Conservation (phyloP, 1,284 basidiomycete genomes). For the Sanghuangporus sanghuang region DNA sequence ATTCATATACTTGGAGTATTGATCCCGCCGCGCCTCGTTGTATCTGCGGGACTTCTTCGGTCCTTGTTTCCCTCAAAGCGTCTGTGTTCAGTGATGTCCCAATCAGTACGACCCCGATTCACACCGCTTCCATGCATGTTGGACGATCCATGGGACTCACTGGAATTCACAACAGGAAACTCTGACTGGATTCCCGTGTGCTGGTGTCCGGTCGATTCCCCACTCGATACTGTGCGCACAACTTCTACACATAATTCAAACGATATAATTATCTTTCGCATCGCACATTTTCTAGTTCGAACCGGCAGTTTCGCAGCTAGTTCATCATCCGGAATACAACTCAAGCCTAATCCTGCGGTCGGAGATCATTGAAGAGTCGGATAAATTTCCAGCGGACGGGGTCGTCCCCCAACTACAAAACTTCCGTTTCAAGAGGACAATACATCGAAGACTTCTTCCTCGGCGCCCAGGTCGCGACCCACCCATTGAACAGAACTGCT, state of each 20-base stretch:
- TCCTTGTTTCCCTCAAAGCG: not conserved
- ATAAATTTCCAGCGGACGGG: slow-evolving; percentile 27
- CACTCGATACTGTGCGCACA: slow-evolving; percentile 34
- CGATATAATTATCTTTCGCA: not conserved
- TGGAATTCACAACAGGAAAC: not conserved
- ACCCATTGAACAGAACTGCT: slow-evolving; percentile 70
- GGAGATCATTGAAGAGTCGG: slow-evolving; percentile 49
- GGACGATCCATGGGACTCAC: not conserved
- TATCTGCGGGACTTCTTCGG: slow-evolving; percentile 1
- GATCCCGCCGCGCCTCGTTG: not conserved
- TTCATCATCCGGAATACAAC: slow-evolving; percentile 80
- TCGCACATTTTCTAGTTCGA: slow-evolving; percentile 47
- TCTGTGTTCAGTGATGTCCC: not conserved
- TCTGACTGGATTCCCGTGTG: slow-evolving; percentile 33
- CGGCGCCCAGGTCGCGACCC: slow-evolving; percentile 67
- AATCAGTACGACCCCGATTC: slow-evolving; percentile 2
- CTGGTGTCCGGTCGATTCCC: slow-evolving; percentile 37
- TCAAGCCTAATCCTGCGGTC: slow-evolving; percentile 78
- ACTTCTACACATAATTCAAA: not conserved
- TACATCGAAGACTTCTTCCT: slow-evolving; percentile 63
- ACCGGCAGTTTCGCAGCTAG: slow-evolving; percentile 53
- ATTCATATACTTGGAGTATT: not conserved
- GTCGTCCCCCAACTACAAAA: slow-evolving; percentile 36
- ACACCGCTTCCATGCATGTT: slow-evolving; percentile 8
- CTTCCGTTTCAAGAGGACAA: slow-evolving; percentile 36